Base-by-base conservation (phyloP, 2,329 filamentous ascomycete genomes). In the Aspergillus costaricaensis region DNA sequence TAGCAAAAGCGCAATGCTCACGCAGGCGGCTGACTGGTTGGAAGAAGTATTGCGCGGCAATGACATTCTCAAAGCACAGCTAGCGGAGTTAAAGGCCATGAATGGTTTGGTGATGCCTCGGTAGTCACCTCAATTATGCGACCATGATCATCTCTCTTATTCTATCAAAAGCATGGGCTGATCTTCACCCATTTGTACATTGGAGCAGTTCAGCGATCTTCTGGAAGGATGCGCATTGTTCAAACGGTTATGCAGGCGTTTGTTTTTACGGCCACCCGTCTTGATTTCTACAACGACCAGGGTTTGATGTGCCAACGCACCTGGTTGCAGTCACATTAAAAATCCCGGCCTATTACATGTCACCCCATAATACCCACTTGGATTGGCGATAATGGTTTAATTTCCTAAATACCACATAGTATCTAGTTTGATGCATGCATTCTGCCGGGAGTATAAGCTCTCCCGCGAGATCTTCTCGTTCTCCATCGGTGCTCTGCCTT, bases 1-100 rank as follows among this genome's bases (percentile, higher is more conserved):
- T 66, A 95, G 91, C 78, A 96, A 96, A 79, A 93, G 90, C 72
- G 88, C 86, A 7, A 89, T 92, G 74, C 81, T 96, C 41, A 83
- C 85, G 17, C 88, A 92, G 76, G 85, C 91, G 3, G 90, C 87
- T 14, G 88, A 91, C 65, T 96, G 90, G 82, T 78, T 96, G n/a
- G 86, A 93, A 64, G 85, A 88, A 15, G 72, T 96, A 19, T 75
- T 92, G 12, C 78, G 82, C 41, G 91, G 88, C 4, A 96, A 96
- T 70, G 80, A 87, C 58, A 73, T 79, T 25, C 74, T 92, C 56
- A 79, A 80, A 59, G 74, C 72, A n/a, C 83, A 85, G 73, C 73
- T 89, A 49, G 77, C 78, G n/a, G 74, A 80, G 43, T 68, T 84
- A 57, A 81, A 77, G 60, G 58, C 68, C 38, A 70, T 75, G 61